Evolutionary conservation across 2,329 filamentous ascomycete genomes (phyloP), one percentile per base, ranked within the genome.

Genomic region (Teratosphaeria gauchensis): DNA sequence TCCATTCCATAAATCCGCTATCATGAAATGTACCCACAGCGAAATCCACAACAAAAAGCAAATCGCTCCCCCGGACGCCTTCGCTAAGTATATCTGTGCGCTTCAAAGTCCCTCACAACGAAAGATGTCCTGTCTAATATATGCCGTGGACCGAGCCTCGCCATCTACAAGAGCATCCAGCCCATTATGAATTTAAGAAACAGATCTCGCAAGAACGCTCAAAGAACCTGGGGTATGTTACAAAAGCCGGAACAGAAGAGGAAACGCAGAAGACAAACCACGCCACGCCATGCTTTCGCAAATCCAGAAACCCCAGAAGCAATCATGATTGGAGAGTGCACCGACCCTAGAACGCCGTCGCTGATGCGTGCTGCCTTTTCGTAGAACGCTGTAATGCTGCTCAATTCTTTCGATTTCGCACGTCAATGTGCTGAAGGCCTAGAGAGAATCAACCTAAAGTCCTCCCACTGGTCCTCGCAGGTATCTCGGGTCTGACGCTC

Each of bases 401-500:
- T 46, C n/a, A 19, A 19, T 7, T 16, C 7, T 46, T 46, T 46
- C 42, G 42, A 46, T 16, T 4, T n/a, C 42, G 42, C 42, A n/a
- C n/a, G 14, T 46, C 14, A 48, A 21, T 19, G 42, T n/a, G 1
- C 2, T 8, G n/a, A 6, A 21, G 42, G 16, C 4, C 42, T n/a
- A n/a, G 6, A 19, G 9, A 19, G 42, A n/a, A 16, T 48, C 19
- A 48, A 19, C 42, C 42, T 21, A 48, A 48, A 4, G 42, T 48
- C 16, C 42, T 16, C 19, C 42, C 42, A 19, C 42, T 48, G 16
- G 16, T n/a, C 19, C n/a, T 48, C n/a, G n/a, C 5, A 48, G 42
- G 42, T n/a, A 48, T 21, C 19, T 66, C 68, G 9, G 68, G 60
- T 31, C 67, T 60, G 6, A 65, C 54, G 19, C 63, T 65, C 30